Conservation (phyloP, 805 yeast species). For the Brettanomyces naardenensis region DNA sequence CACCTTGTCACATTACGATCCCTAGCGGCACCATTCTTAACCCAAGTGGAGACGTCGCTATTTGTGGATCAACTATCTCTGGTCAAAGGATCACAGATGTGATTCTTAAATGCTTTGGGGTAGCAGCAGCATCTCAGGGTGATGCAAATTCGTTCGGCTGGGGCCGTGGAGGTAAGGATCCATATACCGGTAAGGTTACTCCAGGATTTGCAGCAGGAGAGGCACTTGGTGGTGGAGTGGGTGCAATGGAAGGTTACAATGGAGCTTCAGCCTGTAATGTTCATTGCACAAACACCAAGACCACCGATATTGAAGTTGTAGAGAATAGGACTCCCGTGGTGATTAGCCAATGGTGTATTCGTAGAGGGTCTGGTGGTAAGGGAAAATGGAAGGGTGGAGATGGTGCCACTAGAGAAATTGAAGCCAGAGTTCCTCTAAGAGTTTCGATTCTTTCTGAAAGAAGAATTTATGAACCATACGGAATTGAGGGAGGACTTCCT, state of each 20-base stretch:
- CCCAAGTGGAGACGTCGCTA: slow-evolving; percentile 42
- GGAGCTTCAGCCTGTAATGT: slow-evolving; percentile 43
- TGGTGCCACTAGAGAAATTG: slow-evolving; percentile 38
- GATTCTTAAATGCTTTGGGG: slow-evolving; percentile 44
- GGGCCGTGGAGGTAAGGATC: slow-evolving; percentile 39
- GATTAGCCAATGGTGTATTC: slow-evolving; percentile 35
- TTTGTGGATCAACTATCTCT: slow-evolving; percentile 47
- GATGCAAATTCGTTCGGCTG: slow-evolving; percentile 52
- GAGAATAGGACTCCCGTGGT: slow-evolving; percentile 45
- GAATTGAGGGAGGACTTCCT: slow-evolving; percentile 66
- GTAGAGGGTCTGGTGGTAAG: slow-evolving; percentile 40
- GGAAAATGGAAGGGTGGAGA: slow-evolving; percentile 40
- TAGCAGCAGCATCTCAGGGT: slow-evolving; percentile 52
- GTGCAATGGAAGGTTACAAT: slow-evolving; percentile 40
- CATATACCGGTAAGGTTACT: slow-evolving; percentile 28
- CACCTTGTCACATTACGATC: slow-evolving; percentile 11
- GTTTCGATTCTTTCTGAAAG: slow-evolving; percentile 36
- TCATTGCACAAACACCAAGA: slow-evolving; percentile 47
- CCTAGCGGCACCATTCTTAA: slow-evolving; percentile 27
- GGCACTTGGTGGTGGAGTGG: slow-evolving; percentile 48
- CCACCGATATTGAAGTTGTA: slow-evolving; percentile 46
- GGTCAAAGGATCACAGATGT: slow-evolving; percentile 50
- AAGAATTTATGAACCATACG: slow-evolving; percentile 42
- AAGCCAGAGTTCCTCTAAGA: slow-evolving; percentile 23
- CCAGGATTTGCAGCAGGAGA: slow-evolving; percentile 48